Evolutionary conservation across 805 yeast species (phyloP), one percentile per base, ranked within the genome.

Genomic region (Jamesozyma piceae): DNA sequence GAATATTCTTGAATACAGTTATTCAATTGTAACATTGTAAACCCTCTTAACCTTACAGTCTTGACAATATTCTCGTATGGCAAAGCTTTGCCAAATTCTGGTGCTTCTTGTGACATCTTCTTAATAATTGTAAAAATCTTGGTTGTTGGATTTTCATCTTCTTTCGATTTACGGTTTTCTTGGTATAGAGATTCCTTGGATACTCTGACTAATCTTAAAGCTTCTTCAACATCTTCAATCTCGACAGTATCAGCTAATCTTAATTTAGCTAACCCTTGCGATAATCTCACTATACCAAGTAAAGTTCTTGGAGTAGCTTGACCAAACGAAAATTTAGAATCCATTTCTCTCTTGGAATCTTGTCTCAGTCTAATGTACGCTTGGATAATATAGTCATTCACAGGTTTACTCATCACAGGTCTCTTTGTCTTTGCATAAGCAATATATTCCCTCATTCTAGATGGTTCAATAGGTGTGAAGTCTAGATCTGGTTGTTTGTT

Each of bases 221-320:
- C 96, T 66, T 92, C 99, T 57, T 92, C 97, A 33, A 92, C 96
- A 63, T 92, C 97, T 44, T 77, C 84, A 35, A 71, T 66, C 27
- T 69, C 72, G 6, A 92, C 97, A 17, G 58, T 65, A 48, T 81
- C 72, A 44, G 80, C 80, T 60, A 92, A 86, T 57, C 97, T 74
- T 45, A 92, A 72, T 54, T 96, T 75, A 0, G 98, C 97, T 49
- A 85, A 72, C 1, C 97, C 98, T 66, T 90, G 97, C 1, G 98
- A 76, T 73, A 92, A 72, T 67, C 99, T 80, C 51, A 92, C 67
- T 39, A 94, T 81, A 52, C 92, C 97, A 44, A 92, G 71, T 48
- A 92, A 72, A 2, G 97, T 88, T 71, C 99, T 81, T 44, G 97
- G 97, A 1, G 98, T 89, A 18, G 94, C 82, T 64, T 89, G 97